These are phyloP conservation scores for Strigomonas culicis DNA, from an alignment of 208 protist genomes.

Conservation along the genomic window DNA sequence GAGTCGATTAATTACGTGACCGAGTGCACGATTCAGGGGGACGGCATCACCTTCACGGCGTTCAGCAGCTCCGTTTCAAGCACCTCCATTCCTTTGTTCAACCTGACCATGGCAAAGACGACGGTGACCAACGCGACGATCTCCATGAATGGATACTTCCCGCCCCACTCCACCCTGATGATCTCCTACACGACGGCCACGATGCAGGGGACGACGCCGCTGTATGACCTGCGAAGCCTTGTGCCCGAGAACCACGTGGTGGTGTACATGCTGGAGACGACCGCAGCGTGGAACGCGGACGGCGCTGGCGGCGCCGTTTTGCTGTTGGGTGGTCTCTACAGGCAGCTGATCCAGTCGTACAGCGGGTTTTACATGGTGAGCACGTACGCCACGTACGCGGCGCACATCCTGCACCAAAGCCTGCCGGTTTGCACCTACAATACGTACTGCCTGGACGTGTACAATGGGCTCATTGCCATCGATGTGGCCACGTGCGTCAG, in stretches of 20 bases:
- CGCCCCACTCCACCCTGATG: not conserved
- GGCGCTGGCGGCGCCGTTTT: not conserved
- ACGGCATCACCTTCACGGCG: too few relatives aligned
- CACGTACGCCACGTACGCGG: not conserved
- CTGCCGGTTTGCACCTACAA: not conserved
- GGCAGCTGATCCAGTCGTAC: not conserved
- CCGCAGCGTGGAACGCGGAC: not conserved
- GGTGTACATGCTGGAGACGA: conserved; percentile 1
- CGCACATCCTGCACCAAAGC: not conserved
- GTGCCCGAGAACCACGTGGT: not conserved
- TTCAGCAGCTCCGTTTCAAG: too few relatives aligned
- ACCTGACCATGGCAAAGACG: not conserved
- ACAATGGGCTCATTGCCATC: not conserved
- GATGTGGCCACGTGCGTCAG: not conserved
- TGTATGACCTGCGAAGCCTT: not conserved
- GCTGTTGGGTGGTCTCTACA: not conserved
- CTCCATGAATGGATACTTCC: not conserved
- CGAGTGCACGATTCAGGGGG: too few relatives aligned
- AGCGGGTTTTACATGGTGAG: conserved; percentile 6
- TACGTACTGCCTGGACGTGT: not conserved
- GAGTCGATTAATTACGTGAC: too few relatives aligned
- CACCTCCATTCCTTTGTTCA: too few relatives aligned
- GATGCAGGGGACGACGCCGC: not conserved
- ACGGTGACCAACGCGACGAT: conserved; percentile 3
- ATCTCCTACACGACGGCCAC: not conserved